Conservation (phyloP, 345 rosid species). For the Eucalyptus pauciflora region DNA sequence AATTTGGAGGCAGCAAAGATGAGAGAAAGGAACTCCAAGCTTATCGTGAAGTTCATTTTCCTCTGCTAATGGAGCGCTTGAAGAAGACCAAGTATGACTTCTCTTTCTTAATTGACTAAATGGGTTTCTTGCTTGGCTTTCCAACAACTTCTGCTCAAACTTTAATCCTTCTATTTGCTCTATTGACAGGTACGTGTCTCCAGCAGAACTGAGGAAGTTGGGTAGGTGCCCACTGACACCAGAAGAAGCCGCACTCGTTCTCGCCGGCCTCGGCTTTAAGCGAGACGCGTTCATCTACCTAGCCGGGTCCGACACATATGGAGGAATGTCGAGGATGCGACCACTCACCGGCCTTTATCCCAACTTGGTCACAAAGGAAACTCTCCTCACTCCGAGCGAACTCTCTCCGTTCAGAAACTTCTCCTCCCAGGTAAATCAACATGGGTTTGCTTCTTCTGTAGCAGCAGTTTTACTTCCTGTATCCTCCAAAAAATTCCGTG, state of each 20-base stretch:
- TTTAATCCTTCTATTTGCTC: not conserved
- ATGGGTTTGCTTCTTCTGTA: not conserved
- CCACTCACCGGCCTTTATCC: constrained; percentile 71
- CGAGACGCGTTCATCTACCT: constrained; percentile 61
- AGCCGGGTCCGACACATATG: constrained; percentile 69
- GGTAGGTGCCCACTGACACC: constrained; percentile 97
- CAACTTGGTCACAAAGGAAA: constrained; percentile 77
- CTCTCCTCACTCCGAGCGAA: constrained; percentile 60
- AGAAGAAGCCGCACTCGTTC: constrained; percentile 86
- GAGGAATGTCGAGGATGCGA: constrained; percentile 60
- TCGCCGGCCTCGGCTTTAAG: constrained; percentile 70
- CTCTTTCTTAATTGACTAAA: not conserved
- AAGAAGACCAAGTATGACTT: constrained; percentile 38
- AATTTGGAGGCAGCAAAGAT: constrained; percentile 71
- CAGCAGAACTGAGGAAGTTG: constrained; percentile 47
- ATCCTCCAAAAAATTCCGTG: not conserved
- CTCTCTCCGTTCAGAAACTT: constrained; percentile 80
- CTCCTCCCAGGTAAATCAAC: constrained; percentile 61
- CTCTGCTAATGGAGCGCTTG: constrained; percentile 61
- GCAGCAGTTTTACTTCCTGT: not conserved
- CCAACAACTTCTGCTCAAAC: not conserved
- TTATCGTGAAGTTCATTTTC: constrained; percentile 76
- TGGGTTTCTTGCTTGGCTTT: not conserved
- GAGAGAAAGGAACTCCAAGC: constrained; percentile 72
- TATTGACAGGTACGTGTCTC: constrained; percentile 34